A percentile compares a stretch with the other conserved stretches of the same genome.
Evolutionary conservation across 257 asterid genomes (phyloP).

Genomic region (Solanum chiquidenum): DNA sequence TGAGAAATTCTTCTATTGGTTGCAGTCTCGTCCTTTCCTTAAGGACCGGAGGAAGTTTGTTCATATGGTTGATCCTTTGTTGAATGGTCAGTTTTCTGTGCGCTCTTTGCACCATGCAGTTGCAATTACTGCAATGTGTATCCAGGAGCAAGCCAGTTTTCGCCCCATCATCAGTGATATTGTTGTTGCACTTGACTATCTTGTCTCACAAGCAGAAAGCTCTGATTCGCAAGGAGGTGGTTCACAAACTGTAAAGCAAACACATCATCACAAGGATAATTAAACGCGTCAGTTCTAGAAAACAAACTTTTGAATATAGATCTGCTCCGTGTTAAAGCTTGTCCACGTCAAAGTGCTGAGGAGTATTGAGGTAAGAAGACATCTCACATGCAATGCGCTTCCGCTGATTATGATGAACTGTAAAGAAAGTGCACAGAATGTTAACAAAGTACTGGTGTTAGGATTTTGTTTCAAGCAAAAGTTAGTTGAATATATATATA

Average conservation of each 20-base stretch:
- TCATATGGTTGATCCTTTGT: slow-evolving; percentile 51
- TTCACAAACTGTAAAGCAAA: neutral
- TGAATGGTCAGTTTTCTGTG: slow-evolving; percentile 29
- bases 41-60: slow-evolving; percentile 34
- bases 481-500: neutral
- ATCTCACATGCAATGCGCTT: neutral
- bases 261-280: slow-evolving; percentile 1
- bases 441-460: neutral
- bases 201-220: slow-evolving; percentile 30
- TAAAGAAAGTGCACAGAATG: neutral
- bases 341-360: neutral
- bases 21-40: slow-evolving; percentile 54
- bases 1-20: neutral
- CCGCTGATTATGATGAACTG: neutral
- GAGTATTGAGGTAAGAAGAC: neutral
- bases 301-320: neutral
- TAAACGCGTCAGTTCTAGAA: neutral
- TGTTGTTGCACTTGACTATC: slow-evolving; percentile 49
- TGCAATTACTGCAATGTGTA: slow-evolving; percentile 59
- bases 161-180: slow-evolving; percentile 50
- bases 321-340: neutral
- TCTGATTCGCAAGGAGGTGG: slow-evolving; percentile 8
- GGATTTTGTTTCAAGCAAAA: neutral
- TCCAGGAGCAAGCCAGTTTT: slow-evolving; percentile 48
- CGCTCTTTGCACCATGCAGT: slow-evolving; percentile 52